A percentile compares a stretch with the other conserved stretches of the same genome.
Conservation (phyloP, 1,139 yeast genomes). For the Arxiozyma slooffiae region DNA sequence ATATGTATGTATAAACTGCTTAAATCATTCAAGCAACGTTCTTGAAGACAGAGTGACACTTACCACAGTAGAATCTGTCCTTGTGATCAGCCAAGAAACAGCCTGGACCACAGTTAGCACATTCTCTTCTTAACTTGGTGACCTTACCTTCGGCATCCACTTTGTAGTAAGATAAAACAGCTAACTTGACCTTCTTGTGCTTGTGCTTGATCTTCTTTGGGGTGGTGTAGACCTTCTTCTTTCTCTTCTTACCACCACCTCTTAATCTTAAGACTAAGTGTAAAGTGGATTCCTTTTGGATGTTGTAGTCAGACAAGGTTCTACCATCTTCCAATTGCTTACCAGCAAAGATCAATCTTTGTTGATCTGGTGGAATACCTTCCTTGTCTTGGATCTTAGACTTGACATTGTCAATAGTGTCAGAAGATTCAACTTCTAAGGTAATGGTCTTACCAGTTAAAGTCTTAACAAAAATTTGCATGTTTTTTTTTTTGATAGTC, state of each 20-base stretch:
- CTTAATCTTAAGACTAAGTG: slow-evolving; percentile 97
- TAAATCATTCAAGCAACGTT: slow-evolving; percentile 18
- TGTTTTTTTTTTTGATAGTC: slow-evolving; percentile 29
- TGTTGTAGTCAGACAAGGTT: slow-evolving; percentile 98
- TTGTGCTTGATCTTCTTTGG: slow-evolving; percentile 99
- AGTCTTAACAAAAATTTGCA: slow-evolving; percentile 99
- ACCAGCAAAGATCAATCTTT: slow-evolving; percentile 99
- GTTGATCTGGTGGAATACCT: slow-evolving; percentile 99
- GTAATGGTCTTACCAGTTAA: slow-evolving; percentile 98
- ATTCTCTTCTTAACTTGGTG: slow-evolving; percentile 98
- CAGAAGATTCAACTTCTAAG: slow-evolving; percentile 97
- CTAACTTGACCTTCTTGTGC: slow-evolving; percentile 98
- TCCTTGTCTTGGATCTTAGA: slow-evolving; percentile 98
- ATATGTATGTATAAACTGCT: not conserved
- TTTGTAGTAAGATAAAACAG: slow-evolving; percentile 98
- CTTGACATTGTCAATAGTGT: slow-evolving; percentile 98
- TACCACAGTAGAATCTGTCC: slow-evolving; percentile 99
- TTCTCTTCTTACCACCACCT: slow-evolving; percentile 99
- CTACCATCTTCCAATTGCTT: slow-evolving; percentile 99
- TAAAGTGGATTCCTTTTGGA: slow-evolving; percentile 97
- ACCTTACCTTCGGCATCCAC: slow-evolving; percentile 98
- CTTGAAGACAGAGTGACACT: slow-evolving; percentile 88
- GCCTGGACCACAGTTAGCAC: slow-evolving; percentile 98
- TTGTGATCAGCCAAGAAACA: slow-evolving; percentile 99
- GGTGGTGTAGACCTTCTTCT: slow-evolving; percentile 99